A percentile compares a stretch with the other conserved stretches of the same genome.
These are phyloP conservation scores for Pleurotus pulmonarius DNA, from an alignment of 768 basidiomycete species.

Conservation along the genomic window DNA sequence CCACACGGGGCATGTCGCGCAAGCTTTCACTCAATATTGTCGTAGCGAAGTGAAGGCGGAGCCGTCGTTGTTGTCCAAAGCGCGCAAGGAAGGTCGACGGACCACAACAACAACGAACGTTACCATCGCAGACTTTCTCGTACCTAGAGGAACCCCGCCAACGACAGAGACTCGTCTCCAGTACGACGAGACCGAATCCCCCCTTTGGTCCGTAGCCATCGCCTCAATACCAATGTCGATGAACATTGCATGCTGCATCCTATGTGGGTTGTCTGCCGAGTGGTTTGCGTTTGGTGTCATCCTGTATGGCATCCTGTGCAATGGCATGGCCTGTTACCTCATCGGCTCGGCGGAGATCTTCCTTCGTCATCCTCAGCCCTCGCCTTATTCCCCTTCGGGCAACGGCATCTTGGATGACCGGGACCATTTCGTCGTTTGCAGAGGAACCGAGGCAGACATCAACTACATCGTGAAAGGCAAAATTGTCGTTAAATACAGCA, in stretches of 20 bases:
- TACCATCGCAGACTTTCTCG: conserved; percentile 16
- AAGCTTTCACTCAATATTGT: conserved; percentile 20
- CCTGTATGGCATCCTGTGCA: conserved; percentile 27
- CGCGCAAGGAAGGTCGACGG: background rate
- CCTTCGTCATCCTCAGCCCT: conserved; percentile 16
- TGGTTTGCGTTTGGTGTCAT: conserved; percentile 29
- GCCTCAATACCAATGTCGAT: background rate
- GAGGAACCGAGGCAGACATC: conserved; percentile 19
- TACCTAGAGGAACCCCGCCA: background rate
- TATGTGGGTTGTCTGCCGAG: conserved; percentile 22
- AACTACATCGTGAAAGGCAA: conserved; percentile 21
- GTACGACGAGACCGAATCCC: background rate
- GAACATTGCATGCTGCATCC: background rate
- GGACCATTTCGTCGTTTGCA: conserved; percentile 18
- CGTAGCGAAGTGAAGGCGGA: conserved; percentile 1
- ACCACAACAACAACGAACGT: conserved; percentile 6
- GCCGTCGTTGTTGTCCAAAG: background rate
- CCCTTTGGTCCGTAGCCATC: background rate
- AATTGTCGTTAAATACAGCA: conserved; percentile 17
- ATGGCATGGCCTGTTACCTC: conserved; percentile 23
- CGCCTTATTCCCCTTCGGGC: conserved; percentile 17
- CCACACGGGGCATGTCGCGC: conserved; percentile 24
- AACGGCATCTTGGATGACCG: conserved; percentile 22
- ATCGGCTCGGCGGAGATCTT: conserved; percentile 24
- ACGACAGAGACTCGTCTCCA: background rate